A percentile compares a stretch with the other conserved stretches of the same genome.
These are phyloP conservation scores for Mycena crocata DNA, from an alignment of 768 basidiomycete species.

Conservation along the genomic window DNA sequence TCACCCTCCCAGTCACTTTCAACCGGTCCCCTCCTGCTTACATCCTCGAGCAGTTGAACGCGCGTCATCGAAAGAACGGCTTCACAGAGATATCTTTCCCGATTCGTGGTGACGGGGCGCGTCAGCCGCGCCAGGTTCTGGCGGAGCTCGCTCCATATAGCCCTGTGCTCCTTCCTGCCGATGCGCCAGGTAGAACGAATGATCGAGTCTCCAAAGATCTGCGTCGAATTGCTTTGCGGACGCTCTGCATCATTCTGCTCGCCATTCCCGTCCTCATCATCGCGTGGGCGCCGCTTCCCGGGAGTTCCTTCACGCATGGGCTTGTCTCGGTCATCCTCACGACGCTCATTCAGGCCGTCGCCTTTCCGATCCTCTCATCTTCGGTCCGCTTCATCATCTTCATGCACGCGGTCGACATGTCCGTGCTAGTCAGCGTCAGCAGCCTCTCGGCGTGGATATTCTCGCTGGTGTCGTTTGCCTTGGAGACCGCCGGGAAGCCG, in stretches of 20 bases:
- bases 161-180: conserved; percentile 39
- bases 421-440: conserved; percentile 52
- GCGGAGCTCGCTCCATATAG: conserved; percentile 36
- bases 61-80: conserved; percentile 19
- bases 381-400: conserved; percentile 50
- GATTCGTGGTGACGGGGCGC: conserved; percentile 17
- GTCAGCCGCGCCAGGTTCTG: conserved; percentile 47
- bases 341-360: conserved; percentile 51
- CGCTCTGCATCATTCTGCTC: conserved; percentile 43
- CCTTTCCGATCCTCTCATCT: conserved; percentile 49
- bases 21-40: conserved; percentile 9
- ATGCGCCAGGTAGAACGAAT: conserved; percentile 39
- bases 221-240: conserved; percentile 38
- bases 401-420: conserved; percentile 51
- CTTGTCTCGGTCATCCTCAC: conserved; percentile 51
- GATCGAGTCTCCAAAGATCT: conserved; percentile 46
- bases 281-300: conserved; percentile 54
- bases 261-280: conserved; percentile 56
- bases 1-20: conserved; percentile 31
- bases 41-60: conserved; percentile 21
- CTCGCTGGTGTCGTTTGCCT: conserved; percentile 53
- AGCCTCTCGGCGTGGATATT: conserved; percentile 54
- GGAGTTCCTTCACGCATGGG: conserved; percentile 46
- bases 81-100: conserved; percentile 32
- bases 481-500: conserved; percentile 43